Conservation (phyloP, 23 red algal genomes). For the Gracilaria vermiculophylla region DNA sequence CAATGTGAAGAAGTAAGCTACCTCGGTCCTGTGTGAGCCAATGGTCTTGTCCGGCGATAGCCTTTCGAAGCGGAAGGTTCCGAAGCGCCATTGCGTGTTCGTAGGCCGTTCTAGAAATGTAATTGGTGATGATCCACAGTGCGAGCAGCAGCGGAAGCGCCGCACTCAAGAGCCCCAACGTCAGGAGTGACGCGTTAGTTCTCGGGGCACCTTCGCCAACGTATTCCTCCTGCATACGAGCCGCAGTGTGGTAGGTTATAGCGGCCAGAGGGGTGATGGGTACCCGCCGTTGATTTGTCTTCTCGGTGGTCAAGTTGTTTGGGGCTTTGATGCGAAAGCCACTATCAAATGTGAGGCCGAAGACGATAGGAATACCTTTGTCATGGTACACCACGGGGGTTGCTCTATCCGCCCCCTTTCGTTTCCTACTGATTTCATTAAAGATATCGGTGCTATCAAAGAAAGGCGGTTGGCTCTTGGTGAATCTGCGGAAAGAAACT, state of each 20-base stretch:
- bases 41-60: neutral
- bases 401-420: neutral
- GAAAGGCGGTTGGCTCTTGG: neutral
- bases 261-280: slow-evolving; percentile 43
- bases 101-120: neutral
- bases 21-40: slow-evolving; percentile 5
- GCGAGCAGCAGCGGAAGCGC: slow-evolving; percentile 8
- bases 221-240: slow-evolving; percentile 27
- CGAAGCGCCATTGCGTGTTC: neutral
- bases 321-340: slow-evolving; percentile 19
- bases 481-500: neutral
- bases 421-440: neutral
- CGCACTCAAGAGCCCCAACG: neutral
- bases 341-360: slow-evolving; percentile 25
- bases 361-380: slow-evolving; percentile 21
- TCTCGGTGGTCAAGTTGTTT: neutral
- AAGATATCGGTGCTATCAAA: neutral
- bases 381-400: slow-evolving; percentile 22
- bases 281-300: neutral
- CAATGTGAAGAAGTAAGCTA: neutral
- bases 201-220: neutral
- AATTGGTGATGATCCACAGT: slow-evolving; percentile 12
- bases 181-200: neutral
- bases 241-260: slow-evolving; percentile 18
- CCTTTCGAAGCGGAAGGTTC: neutral